A percentile compares a stretch with the other conserved stretches of the same genome.
phyloP scores from a whole-genome alignment of 345 rosid species.

The Ceriops zippeliana region DNA sequence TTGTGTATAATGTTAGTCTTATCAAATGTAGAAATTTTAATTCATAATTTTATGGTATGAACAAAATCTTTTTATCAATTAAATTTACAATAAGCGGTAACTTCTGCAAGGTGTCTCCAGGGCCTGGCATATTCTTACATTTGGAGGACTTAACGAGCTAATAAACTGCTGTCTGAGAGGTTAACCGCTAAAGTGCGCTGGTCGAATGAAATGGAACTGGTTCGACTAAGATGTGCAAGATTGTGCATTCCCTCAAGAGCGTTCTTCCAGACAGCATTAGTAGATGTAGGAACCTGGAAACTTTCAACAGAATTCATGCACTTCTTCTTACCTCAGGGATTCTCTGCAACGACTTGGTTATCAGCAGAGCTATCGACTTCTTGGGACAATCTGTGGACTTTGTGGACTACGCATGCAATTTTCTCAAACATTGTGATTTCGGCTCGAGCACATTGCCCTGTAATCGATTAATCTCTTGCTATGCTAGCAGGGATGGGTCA shows the following conservation, averaged over 20 bases:
- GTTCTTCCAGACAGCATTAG: conserved; percentile 20
- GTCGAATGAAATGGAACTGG: background rate
- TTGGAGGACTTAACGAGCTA: too few species aligned
- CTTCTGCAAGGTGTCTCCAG: too few species aligned
- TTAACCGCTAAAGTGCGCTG: too few species aligned
- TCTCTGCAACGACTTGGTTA: conserved; percentile 20
- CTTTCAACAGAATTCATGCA: conserved; percentile 37
- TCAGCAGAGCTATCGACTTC: conserved; percentile 24
- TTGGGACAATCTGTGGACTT: conserved; percentile 17
- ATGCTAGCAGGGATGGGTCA: conserved; percentile 11
- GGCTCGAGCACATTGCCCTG: conserved; percentile 28
- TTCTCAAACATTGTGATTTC: conserved; percentile 11
- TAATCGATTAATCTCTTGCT: conserved; percentile 18
- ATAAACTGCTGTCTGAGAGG: too few species aligned
- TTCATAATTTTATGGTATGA: too few species aligned
- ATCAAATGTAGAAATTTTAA: too few species aligned
- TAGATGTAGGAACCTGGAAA: conserved; percentile 28
- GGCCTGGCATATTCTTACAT: too few species aligned
- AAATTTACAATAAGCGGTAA: too few species aligned
- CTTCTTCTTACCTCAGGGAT: conserved; percentile 13
- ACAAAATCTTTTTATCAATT: too few species aligned
- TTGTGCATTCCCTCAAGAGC: conserved; percentile 4
- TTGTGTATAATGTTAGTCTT: too few species aligned
- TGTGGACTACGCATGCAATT: conserved; percentile 12
- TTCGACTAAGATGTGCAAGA: background rate